Base-by-base conservation (phyloP, 2,329 filamentous ascomycete genomes). In the Hymenotorrendiella dingleyae region DNA sequence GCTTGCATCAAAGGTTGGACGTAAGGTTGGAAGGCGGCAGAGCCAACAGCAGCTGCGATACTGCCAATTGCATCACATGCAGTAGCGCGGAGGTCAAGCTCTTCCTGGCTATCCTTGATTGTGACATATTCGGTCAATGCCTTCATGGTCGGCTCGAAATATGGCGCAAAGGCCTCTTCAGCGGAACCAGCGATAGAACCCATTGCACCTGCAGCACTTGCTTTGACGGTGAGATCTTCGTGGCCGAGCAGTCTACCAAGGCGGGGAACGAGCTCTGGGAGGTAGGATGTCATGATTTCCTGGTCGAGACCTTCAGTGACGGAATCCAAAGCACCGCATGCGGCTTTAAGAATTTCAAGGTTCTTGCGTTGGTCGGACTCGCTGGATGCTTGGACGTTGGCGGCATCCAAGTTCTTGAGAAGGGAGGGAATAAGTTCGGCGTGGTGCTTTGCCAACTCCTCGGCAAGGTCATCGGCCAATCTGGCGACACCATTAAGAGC, bases 51-150 rank as follows among this genome's bases (percentile, higher is more conserved):
- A 44, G 82, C 73, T 30, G 93, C 90, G 60, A 97, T 94, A 64
- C 90, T 89, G 45, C 90, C 91, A 73, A 98, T 85, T 19, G 90
- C 82, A 68, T 98, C 93, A 55, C 87, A 89, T 28, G 94, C 88
- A 44, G 88, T 86, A 54, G 87, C 89, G 55, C 93, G 83, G 24
- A 97, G 78, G 52, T 94, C 84, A 41, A 97, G 79, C 62, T 95
- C 88, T 39, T 94, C 89, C 53, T 94, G 86, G 46, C 78, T 86
- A 40, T 90, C 86, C 71, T 95, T 95, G 65, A 94, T 82, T 42
- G 78, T 75, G 52, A 93, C 84, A 57, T 87, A 96, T 41, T 79
- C 77, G 42, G 86, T 88, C 44, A 97, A 79, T n/a, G 85, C 80
- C 50, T 85, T 76, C 88, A 98, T 96, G 21, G 87, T 90, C 50